Evolutionary conservation across 2,329 filamentous ascomycete species (phyloP).

Genomic region (Monosporascus cannonballus): DNA sequence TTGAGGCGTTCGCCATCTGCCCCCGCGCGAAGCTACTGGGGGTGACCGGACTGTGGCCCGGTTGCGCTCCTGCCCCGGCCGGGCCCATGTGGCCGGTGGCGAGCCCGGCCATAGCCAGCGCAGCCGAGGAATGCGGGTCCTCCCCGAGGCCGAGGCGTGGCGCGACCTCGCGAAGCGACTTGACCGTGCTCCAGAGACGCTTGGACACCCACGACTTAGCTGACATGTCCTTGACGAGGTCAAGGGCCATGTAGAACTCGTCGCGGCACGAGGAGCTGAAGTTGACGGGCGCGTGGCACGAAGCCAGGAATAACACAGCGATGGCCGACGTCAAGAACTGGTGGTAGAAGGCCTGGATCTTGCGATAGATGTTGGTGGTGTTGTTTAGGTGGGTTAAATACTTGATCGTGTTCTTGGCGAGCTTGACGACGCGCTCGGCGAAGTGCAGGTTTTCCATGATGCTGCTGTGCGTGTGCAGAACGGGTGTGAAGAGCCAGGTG

Average conservation of each 20-base stretch:
- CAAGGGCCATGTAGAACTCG: conserved; percentile 74
- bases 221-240: conserved; percentile 67
- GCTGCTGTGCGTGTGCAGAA: conserved; percentile 76
- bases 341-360: conserved; percentile 71
- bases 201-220: conserved; percentile 66
- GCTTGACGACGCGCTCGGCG: conserved; percentile 67
- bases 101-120: conserved; percentile 50
- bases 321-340: conserved; percentile 73
- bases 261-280: conserved; percentile 64
- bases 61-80: conserved; percentile 1
- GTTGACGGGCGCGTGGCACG: conserved; percentile 65
- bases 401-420: conserved; percentile 71
- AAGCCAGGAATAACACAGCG: conserved; percentile 69
- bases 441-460: conserved; percentile 71
- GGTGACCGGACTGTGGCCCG: conserved; percentile 2
- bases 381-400: conserved; percentile 66
- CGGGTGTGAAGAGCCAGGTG: conserved; percentile 80
- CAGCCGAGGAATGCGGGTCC: conserved; percentile 46
- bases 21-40: background rate
- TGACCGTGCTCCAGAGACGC: conserved; percentile 67
- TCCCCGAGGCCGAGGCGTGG: conserved; percentile 59
- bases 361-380: conserved; percentile 64
- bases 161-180: conserved; percentile 64
- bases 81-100: conserved; percentile 32
- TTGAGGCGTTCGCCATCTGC: conserved; percentile 4